Base-by-base conservation (phyloP, 805 yeast species). In the Cyberlindnera sargentensis region DNA sequence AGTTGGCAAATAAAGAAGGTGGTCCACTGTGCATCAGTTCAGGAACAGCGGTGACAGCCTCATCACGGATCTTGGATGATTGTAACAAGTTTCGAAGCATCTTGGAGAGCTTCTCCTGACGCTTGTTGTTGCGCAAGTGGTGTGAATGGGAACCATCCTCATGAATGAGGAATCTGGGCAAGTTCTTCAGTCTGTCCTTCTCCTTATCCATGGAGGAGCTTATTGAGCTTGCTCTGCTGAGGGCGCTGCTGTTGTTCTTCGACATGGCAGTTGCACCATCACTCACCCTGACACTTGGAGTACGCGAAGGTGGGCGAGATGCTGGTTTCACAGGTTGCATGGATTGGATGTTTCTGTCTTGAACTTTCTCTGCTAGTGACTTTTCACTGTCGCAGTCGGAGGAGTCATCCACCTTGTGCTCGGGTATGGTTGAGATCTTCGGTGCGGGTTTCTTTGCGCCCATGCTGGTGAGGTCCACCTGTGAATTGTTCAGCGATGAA, bases 71-170 rank as follows among this genome's bases (percentile, higher is more conserved):
- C 55, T 80, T 81, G 48, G 82, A 82, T 2, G 84, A 85, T 8
- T 87, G 89, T n/a, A 84, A 60, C 52, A 83, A 71, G 58, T 81
- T 87, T 56, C 82, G 84, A 48, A 84, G 69, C 89, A 84, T 82
- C 47, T 78, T 78, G 6, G 81, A 72, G 32, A 84, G 61, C 52
- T 84, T 84, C 56, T 84, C 95, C 61, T 84, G 91, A 52, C 95
- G 70, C 59, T 80, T 82, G 6, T 91, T 81, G 36, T 82, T 80
- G 46, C 78, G 73, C 47, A 91, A 68, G 58, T 78, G 79, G 63
- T 91, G 99, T 55, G 77, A 86, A 62, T 91, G 99, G 9, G 66
- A 48, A 4, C 95, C 95, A 51, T 82, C 82, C 39, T 80, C 87
- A 40, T 67, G 65, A 56, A 80, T 64, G 23, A 66, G 53, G 57